A percentile compares a stretch with the other conserved stretches of the same genome.
These are phyloP conservation scores for Croton setiger DNA, from an alignment of 441 rosid species.

Conservation along the genomic window DNA sequence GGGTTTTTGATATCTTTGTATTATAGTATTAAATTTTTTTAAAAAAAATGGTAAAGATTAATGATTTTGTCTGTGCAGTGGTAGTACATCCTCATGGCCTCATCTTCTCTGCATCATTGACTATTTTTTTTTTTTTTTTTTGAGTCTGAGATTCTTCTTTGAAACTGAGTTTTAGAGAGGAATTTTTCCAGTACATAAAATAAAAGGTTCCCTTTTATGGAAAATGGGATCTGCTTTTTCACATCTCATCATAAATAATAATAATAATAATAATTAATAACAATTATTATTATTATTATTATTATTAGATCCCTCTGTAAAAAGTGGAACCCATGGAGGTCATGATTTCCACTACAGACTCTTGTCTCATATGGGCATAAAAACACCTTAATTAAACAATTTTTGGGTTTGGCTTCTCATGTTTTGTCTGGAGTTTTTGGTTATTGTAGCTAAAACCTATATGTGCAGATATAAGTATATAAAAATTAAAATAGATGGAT, in stretches of 20 bases:
- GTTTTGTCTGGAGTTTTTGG: conserved; percentile 29
- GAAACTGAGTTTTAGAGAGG: conserved; percentile 48
- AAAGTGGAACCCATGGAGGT: conserved; percentile 35
- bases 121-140: conserved; percentile 21
- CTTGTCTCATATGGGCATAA: conserved; percentile 42
- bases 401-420: conserved; percentile 19
- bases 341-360: conserved; percentile 40
- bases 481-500: background rate
- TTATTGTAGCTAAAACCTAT: conserved; percentile 10
- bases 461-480: conserved; percentile 10
- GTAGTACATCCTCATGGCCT: conserved; percentile 30
- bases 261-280: conserved; percentile 15
- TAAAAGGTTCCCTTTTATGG: conserved; percentile 52
- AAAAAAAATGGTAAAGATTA: conserved; percentile 22
- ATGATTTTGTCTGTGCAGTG: conserved; percentile 33
- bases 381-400: background rate
- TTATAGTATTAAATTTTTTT: background rate
- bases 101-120: conserved; percentile 49
- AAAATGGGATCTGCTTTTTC: conserved; percentile 59
- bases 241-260: conserved; percentile 41
- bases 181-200: conserved; percentile 40
- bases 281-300: conserved; percentile 16
- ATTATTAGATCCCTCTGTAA: conserved; percentile 22
- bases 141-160: conserved; percentile 40
- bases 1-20: conserved; percentile 6